Evolutionary conservation across 2,329 filamentous ascomycete species (phyloP).

Genomic region (Penicillium decumbens): DNA sequence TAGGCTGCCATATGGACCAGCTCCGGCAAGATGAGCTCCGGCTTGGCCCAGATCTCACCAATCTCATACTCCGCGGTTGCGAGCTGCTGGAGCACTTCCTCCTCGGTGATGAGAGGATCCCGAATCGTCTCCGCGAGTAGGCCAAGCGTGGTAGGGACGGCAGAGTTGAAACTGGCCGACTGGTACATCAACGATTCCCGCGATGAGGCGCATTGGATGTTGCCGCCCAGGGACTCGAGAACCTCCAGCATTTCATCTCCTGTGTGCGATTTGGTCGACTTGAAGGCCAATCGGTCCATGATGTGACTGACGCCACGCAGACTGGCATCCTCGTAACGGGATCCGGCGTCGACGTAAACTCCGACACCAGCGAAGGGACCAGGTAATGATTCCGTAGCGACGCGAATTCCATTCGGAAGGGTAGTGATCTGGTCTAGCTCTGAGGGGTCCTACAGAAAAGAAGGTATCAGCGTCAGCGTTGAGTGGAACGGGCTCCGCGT

Average conservation of each 20-base stretch:
- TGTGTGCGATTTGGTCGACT: constrained; percentile 67
- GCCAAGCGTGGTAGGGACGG: constrained; percentile 74
- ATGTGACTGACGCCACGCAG: constrained; percentile 92
- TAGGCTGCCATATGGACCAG: constrained; percentile 92
- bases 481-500: not conserved
- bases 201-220: constrained; percentile 94
- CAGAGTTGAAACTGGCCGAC: constrained; percentile 91
- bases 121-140: constrained; percentile 92
- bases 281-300: constrained; percentile 92
- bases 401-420: constrained; percentile 84
- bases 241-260: constrained; percentile 83
- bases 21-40: constrained; percentile 91
- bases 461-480: constrained; percentile 3
- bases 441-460: constrained; percentile 62
- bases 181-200: constrained; percentile 98
- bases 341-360: constrained; percentile 92
- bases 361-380: constrained; percentile 93
- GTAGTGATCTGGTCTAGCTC: constrained; percentile 85
- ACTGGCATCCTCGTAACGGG: constrained; percentile 81
- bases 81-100: constrained; percentile 81
- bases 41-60: constrained; percentile 94
- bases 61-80: constrained; percentile 94
- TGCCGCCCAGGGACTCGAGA: constrained; percentile 83
- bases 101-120: constrained; percentile 74
- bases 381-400: constrained; percentile 89